A percentile compares a stretch with the other conserved stretches of the same genome.
phyloP scores from a whole-genome alignment of 2,329 filamentous ascomycete genomes.

The Alternaria sp. region DNA sequence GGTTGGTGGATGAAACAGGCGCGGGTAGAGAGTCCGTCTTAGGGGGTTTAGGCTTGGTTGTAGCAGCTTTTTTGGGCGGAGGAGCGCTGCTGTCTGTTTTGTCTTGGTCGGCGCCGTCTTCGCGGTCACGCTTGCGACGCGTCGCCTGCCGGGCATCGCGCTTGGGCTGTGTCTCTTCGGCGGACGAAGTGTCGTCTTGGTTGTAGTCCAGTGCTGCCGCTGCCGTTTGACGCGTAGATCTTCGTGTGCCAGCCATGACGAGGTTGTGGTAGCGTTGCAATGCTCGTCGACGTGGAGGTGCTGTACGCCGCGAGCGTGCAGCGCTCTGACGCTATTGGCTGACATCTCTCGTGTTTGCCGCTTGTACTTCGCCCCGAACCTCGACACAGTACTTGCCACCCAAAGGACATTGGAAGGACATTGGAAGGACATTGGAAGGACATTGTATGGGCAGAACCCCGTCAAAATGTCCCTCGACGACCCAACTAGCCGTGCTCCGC shows the following conservation, averaged over 20 bases:
- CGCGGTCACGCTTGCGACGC: constrained; percentile 38
- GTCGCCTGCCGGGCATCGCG: constrained; percentile 31
- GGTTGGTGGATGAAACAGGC: constrained; percentile 30
- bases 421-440: background rate
- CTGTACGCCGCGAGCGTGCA: background rate
- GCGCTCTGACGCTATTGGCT: constrained; percentile 6
- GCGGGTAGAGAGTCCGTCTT: constrained; percentile 16
- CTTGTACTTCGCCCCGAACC: background rate
- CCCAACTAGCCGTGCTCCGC: background rate
- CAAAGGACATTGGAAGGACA: background rate
- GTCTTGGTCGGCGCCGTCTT: constrained; percentile 18
- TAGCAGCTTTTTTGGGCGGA: constrained; percentile 29
- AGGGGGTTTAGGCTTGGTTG: constrained; percentile 16
- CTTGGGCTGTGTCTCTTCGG: constrained; percentile 22
- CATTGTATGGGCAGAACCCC: background rate
- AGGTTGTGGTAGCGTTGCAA: constrained; percentile 1
- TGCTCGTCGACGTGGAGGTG: constrained; percentile 1
- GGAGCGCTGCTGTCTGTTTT: constrained; percentile 15
- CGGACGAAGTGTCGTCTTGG: constrained; percentile 21
- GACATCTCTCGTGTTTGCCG: background rate
- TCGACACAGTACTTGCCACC: background rate
- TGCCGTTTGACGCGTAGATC: constrained; percentile 36
- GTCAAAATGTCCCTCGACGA: background rate
- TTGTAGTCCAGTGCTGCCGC: constrained; percentile 25
- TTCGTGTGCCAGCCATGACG: constrained; percentile 38